Conservation (phyloP, 176 grass and related monocot genomes). For the Triticum urartu region DNA sequence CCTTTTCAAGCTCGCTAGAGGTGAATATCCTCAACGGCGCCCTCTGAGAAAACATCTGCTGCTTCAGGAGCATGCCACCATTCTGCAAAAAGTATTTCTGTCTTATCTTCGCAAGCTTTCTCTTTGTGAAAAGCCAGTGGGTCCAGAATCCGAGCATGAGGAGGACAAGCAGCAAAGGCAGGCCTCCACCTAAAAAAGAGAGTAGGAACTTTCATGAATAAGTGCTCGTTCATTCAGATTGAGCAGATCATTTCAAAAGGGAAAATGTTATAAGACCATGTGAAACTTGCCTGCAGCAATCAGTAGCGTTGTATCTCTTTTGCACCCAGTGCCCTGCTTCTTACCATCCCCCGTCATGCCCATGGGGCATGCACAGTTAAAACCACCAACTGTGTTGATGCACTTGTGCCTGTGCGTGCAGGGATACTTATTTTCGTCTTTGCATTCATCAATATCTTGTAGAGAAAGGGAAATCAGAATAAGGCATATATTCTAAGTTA, state of each 20-base stretch:
- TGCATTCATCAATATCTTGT: conserved; percentile 41
- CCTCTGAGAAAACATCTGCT: conserved; percentile 5
- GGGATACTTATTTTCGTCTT: not conserved
- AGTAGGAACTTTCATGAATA: not conserved
- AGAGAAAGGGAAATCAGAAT: not conserved
- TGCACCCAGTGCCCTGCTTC: conserved; percentile 15
- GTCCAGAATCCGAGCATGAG: conserved; percentile 2
- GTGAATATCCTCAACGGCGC: conserved; percentile 24
- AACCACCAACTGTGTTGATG: conserved; percentile 6
- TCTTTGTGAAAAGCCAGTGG: not conserved
- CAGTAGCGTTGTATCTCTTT: not conserved
- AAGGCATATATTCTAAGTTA: not conserved
- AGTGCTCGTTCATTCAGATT: not conserved
- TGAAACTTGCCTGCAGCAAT: not conserved
- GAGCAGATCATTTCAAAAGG: not conserved
- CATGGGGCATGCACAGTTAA: conserved; percentile 8
- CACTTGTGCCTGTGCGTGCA: conserved; percentile 20
- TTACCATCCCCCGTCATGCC: conserved; percentile 25
- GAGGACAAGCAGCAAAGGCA: not conserved
- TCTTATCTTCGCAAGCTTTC: conserved; percentile 15
- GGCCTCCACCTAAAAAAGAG: conserved; percentile 10
- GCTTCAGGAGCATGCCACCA: conserved; percentile 1
- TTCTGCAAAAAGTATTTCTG: conserved; percentile 11
- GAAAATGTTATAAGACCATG: no score
- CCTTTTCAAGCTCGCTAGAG: conserved; percentile 14